These are phyloP conservation scores for Adenanthera pavonina DNA, from an alignment of 306 rosid species.

Conservation along the genomic window DNA sequence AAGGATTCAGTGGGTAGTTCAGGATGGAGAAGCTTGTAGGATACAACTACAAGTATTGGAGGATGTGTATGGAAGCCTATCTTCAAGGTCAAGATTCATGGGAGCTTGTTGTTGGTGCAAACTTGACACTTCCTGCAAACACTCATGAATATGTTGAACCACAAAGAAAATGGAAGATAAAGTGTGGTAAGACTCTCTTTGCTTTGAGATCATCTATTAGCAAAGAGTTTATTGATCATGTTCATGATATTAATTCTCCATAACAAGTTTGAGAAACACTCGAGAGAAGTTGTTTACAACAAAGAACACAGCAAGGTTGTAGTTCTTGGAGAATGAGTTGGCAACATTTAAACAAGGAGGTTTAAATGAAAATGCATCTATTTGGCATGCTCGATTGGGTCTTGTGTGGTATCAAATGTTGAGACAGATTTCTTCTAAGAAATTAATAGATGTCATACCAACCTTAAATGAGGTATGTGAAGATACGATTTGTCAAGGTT, in stretches of 20 bases:
- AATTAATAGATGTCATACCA: not conserved
- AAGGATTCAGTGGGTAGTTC: not conserved
- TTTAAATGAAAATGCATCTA: too few species aligned
- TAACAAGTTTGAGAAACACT: not conserved
- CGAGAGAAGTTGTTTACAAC: not conserved
- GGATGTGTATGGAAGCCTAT: not conserved
- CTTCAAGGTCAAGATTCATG: not conserved
- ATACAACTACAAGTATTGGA: not conserved
- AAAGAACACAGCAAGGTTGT: not conserved
- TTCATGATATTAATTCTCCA: not conserved
- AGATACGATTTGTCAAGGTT: not conserved
- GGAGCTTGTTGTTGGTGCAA: not conserved
- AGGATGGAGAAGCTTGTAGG: not conserved
- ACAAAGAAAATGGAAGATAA: not conserved
- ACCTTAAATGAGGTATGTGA: not conserved
- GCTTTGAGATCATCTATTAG: not conserved
- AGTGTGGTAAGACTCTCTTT: not conserved
- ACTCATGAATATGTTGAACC: not conserved
- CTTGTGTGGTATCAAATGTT: not conserved
- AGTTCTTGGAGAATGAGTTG: not conserved
- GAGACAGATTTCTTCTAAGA: not conserved
- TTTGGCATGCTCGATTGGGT: not conserved
- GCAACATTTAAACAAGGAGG: not conserved
- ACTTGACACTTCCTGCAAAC: not conserved
- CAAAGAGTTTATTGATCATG: not conserved